Evolutionary conservation across 1,139 yeast genomes (phyloP), one percentile per base, ranked within the genome.

Genomic region (Hansenula lynferdii): DNA sequence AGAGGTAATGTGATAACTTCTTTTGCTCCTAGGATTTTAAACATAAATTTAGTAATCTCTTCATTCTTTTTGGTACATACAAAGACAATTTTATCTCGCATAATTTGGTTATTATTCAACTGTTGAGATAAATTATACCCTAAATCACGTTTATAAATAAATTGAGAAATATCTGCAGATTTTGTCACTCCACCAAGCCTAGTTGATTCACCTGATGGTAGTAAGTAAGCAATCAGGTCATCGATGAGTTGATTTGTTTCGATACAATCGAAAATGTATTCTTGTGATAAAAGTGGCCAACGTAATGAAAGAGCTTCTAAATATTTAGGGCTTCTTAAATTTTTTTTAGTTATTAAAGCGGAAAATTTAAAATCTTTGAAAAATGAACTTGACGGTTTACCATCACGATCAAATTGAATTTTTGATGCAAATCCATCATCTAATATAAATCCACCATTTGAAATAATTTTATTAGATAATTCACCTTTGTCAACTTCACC

Each of bases 261-360:
- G 1, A 75, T 51, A 41, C 84, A 72, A 45, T 80, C 83, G n/a
- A 62, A 58, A 9, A 90, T 66, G 48, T 74, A 89, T 12, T 64
- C 58, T 44, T 74, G 72, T 4, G 86, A 78, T 24, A 90, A 54
- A 16, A 87, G 74, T 1, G 97, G 97, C 95, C 96, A 87, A 2
- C 95, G 94, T 31, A 89, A 58, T 0, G 95, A 87, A n/a, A 89
- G 61, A 1, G 85, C 79, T 54, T 87, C 95, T n/a, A 89, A 59
- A 54, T 84, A 90, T 54, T 87, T 87, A 17, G 82, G 72, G 39
- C 87, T 85, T 31, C 95, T 67, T 25, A 76, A 69, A 47, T 70
- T 69, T 17, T 67, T 69, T 31, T 70, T 70, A 0, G 95, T 71
- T 1, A 87, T 58, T 33, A 85, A 67, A 2, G 89, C 90, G 3